Evolutionary conservation across 306 rosid genomes (phyloP), one percentile per base, ranked within the genome.

Genomic region (Trifolium pratense): DNA sequence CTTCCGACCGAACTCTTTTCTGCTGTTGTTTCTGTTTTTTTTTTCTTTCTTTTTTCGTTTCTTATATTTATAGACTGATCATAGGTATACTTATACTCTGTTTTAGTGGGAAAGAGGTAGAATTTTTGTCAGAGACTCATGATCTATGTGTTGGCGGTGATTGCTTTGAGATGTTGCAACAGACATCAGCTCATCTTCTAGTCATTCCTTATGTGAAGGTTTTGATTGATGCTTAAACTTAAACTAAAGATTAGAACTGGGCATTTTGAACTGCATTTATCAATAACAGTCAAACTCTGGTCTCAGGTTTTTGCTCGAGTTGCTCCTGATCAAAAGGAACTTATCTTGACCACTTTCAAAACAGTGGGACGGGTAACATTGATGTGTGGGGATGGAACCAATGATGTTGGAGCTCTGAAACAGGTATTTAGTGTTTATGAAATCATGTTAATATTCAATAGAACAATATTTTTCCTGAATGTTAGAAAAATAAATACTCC

Each of bases 331-430:
- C 99, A 95, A 78, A 95, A 95, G 76, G 99, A 95, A 84, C 97
- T 95, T 71, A 95, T 95, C 79, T 72, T 95, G 96, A 95, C 99
- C 71, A 91, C 97, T 68, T 94, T 84, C 73, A 95, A 95, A 82
- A 83, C 94, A 53, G 99, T 95, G 42, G 99, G 99, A 78, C 84
- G 99, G 80, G 42, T 87, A 61, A 91, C 99, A 16, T 80, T 95
- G 86, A 95, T 95, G 99, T 95, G 99, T 81, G 99, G 99, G 40
- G 97, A 95, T 83, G 99, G 99, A 72, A 95, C 99, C 52, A 95
- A 95, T 73, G 99, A 95, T 40, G 99, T 95, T 72, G 99, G 99
- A 74, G 99, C 99, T 68, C 82, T 95, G 73, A 95, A 95, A 84
- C 99, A 95, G 97, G 98, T 94, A 83, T 78, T 40, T 9, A 59